Base-by-base conservation (phyloP, 2,329 filamentous ascomycete genomes). In the Neofusicoccum ribis region DNA sequence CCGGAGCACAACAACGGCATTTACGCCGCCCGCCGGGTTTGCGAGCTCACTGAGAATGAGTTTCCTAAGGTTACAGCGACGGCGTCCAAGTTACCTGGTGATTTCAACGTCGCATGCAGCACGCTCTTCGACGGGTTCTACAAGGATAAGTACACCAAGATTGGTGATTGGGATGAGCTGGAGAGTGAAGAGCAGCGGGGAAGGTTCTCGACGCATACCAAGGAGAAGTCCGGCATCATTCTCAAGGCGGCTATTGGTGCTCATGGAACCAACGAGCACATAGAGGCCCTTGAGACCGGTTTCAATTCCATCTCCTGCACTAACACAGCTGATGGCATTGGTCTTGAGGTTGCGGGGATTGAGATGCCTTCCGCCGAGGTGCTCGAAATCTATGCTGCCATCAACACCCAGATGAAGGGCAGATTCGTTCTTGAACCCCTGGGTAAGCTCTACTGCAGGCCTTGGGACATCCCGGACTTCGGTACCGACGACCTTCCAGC, bases 41-140 rank as follows among this genome's bases (percentile, higher is more conserved):
- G 92, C 71, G 84, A 88, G 20, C 73, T 82, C 14, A 92, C 91
- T 1, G 83, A 86, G 3, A 72, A 79, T 1, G 92, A 98, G 76
- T 82, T 95, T 41, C 85, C 85, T 67, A 81, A 85, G 61, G 82
- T 89, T 41, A 77, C 82, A 5, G 73, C 83, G 34, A 79, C 90
- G 7, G 78, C 81, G 1, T 66, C 73, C 1, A 74, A 76, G 2
- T 81, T 96, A 5, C 93, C 93, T 0, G 93, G 93, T 0, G 78
- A 85, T 11, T 97, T 97, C 82, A 96, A 96, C 75, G 81, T 83
- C n/a, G 89, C 91, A 0, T 89, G 89, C 56, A 88, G 88, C 1
- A 85, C 84, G 9, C 80, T 96, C 0, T 91, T 91, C 71, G 86
- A 84, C 1, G 88, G 86, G 2, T 76, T 78, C 37, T 82, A 82